Conservation (phyloP, 2,329 filamentous ascomycete genomes). For the Neonectria ditissima region DNA sequence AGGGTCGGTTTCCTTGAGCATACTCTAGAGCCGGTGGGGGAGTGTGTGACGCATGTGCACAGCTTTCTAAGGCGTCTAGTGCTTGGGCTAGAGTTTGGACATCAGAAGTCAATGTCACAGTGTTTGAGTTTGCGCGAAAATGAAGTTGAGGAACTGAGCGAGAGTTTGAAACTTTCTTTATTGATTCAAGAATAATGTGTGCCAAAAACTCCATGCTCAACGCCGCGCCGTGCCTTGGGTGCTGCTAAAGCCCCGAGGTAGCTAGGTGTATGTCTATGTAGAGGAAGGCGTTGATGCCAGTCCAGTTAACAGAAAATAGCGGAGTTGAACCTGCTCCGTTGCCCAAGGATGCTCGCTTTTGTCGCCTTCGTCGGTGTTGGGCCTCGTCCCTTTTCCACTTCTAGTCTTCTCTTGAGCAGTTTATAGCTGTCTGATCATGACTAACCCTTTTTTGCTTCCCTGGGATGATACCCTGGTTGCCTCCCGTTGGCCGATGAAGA, state of each 20-base stretch:
- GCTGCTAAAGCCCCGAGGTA: constrained; percentile 40
- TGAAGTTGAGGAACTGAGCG: background rate
- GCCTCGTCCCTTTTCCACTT: constrained; percentile 19
- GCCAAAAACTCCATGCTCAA: constrained; percentile 34
- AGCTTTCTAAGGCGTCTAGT: background rate
- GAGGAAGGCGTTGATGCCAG: constrained; percentile 40
- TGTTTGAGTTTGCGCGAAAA: background rate
- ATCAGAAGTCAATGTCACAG: background rate
- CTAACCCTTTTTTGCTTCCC: constrained; percentile 19
- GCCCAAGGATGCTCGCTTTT: constrained; percentile 33
- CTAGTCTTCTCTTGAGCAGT: constrained; percentile 23
- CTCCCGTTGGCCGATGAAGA: constrained; percentile 33
- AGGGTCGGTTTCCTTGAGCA: constrained; percentile 1
- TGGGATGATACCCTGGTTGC: constrained; percentile 31
- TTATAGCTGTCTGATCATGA: constrained; percentile 28
- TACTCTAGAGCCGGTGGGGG: background rate
- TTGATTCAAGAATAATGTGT: constrained; percentile 34
- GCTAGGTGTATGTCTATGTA: constrained; percentile 35
- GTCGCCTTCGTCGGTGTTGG: constrained; percentile 28
- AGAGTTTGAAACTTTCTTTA: constrained; percentile 33
- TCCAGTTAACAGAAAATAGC: constrained; percentile 29
- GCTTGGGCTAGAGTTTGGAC: background rate
- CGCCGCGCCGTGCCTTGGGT: constrained; percentile 41
- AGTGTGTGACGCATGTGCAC: background rate
- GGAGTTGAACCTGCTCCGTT: constrained; percentile 36